These are phyloP conservation scores for Funneliformis geosporum DNA, from an alignment of 192 early-diverging fungal genomes.

Conservation along the genomic window DNA sequence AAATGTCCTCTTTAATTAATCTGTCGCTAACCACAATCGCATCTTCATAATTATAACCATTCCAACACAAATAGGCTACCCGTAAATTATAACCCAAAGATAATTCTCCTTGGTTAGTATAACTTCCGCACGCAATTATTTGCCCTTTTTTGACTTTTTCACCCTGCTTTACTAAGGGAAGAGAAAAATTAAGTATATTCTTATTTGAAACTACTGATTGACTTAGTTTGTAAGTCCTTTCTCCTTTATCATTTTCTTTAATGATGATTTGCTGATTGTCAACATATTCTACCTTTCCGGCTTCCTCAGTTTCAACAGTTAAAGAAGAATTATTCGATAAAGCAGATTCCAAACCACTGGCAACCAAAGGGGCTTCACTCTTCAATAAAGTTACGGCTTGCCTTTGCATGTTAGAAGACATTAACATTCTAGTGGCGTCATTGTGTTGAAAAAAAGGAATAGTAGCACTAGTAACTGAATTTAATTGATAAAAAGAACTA, in stretches of 20 bases:
- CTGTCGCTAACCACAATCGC: slow-evolving; percentile 20
- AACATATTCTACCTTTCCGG: slow-evolving; percentile 21
- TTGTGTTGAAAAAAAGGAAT: slow-evolving; percentile 32
- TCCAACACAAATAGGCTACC: slow-evolving; percentile 24
- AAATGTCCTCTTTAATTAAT: slow-evolving; percentile 13
- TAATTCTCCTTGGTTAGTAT: slow-evolving; percentile 6
- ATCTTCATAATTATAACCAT: slow-evolving; percentile 28
- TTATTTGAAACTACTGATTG: slow-evolving; percentile 19
- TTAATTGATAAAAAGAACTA: slow-evolving; percentile 20
- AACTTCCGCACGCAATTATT: slow-evolving; percentile 19
- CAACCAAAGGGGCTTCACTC: slow-evolving; percentile 10
- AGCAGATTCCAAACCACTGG: slow-evolving; percentile 1
- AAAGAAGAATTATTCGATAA: slow-evolving; percentile 8
- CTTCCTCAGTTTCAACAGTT: neutral
- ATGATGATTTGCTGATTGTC: slow-evolving; percentile 16
- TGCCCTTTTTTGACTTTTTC: slow-evolving; percentile 16
- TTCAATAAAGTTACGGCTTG: slow-evolving; percentile 17
- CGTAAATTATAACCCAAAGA: slow-evolving; percentile 24
- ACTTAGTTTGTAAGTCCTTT: slow-evolving; percentile 8
- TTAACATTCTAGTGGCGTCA: slow-evolving; percentile 23
- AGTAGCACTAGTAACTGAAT: slow-evolving; percentile 10
- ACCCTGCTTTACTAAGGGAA: slow-evolving; percentile 10
- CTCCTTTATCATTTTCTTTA: slow-evolving; percentile 13
- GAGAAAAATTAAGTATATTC: slow-evolving; percentile 14
- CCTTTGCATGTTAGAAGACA: slow-evolving; percentile 16